phyloP scores from a whole-genome alignment of 2,329 filamentous ascomycete species.

The Pseudogymnoascus pannorum region DNA sequence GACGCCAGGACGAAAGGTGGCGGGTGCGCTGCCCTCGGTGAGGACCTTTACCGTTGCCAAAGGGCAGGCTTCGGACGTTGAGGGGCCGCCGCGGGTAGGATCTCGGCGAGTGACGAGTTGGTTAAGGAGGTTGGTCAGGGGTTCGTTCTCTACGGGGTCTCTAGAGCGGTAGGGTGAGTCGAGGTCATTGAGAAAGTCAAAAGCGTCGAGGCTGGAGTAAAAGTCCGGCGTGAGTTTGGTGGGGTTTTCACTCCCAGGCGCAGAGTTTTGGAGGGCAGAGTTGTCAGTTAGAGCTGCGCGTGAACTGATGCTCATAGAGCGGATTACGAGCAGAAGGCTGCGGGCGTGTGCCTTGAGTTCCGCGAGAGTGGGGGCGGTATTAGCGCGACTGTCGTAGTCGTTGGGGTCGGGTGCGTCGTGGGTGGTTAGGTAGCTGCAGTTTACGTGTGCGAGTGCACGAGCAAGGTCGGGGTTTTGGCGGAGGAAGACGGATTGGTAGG shows the following conservation, averaged over 20 bases:
- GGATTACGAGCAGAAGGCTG: constrained; percentile 47
- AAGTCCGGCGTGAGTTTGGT: constrained; percentile 24
- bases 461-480: constrained; percentile 9
- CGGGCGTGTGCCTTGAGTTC: constrained; percentile 54
- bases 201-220: constrained; percentile 38
- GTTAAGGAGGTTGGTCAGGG: constrained; percentile 23
- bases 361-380: constrained; percentile 40
- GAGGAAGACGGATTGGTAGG: constrained; percentile 17
- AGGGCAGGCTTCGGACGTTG: not conserved
- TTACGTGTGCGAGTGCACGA: constrained; percentile 38
- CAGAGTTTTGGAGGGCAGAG: not conserved
- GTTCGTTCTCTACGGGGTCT: constrained; percentile 22
- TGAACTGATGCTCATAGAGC: constrained; percentile 37
- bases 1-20: not conserved
- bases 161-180: constrained; percentile 39
- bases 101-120: constrained; percentile 4
- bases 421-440: constrained; percentile 52
- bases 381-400: constrained; percentile 44
- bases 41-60: not conserved
- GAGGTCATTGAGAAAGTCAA: constrained; percentile 50
- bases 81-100: not conserved
- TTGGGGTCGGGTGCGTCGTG: constrained; percentile 40
- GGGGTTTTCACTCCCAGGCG: constrained; percentile 10
- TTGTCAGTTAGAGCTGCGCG: constrained; percentile 23
- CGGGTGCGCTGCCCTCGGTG: not conserved